Evolutionary conservation across 768 basidiomycete genomes (phyloP), one percentile per base, ranked within the genome.

Genomic region (Asterophora lycoperdoides): DNA sequence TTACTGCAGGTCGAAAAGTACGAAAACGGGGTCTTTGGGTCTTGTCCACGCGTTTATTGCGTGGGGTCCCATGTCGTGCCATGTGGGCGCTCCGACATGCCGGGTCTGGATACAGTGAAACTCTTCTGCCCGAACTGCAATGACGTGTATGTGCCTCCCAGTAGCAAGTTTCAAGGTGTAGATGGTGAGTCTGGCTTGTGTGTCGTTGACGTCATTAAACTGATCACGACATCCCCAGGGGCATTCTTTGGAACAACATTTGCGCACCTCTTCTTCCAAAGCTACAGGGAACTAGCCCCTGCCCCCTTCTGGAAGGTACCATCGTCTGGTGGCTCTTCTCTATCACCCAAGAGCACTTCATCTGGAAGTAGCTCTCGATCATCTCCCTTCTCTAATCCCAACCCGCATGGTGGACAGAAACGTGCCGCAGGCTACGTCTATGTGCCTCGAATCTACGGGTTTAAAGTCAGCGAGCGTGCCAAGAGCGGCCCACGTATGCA

Each of bases 211-310:
- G 58, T 23, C 48, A 40, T 51, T 41, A 56, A 14, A 51, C 28
- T 10, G 13, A 15, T 8, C 20, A 18, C 26, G 19, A 29, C 13
- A 18, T 28, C 2, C 30, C 8, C 44, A 97, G 94, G 95, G 54
- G 96, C 96, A 9, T 99, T 97, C 73, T 99, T 99, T 72, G 96
- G 96, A 17, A 98, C 95, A 0, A 97, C 95, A n/a, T 99, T 99
- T 66, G 77, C 94, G 1, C 93, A 97, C 61, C 77, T 99, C 19
- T 95, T 98, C 72, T 98, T 98, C 78, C 93, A 98, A 64, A 93
- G 89, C 54, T 98, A 95, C 71, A 89, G 90, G 19, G 93, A 95
- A 64, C 79, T 94, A n/a, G 83, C 91, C 8, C 89, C 94, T 0
- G 90, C 92, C 19, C 92, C 94, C 2, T 97, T 93, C 71, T 93